Conservation (phyloP, 176 grass and related monocot species). For the Alloteropsis semialata region DNA sequence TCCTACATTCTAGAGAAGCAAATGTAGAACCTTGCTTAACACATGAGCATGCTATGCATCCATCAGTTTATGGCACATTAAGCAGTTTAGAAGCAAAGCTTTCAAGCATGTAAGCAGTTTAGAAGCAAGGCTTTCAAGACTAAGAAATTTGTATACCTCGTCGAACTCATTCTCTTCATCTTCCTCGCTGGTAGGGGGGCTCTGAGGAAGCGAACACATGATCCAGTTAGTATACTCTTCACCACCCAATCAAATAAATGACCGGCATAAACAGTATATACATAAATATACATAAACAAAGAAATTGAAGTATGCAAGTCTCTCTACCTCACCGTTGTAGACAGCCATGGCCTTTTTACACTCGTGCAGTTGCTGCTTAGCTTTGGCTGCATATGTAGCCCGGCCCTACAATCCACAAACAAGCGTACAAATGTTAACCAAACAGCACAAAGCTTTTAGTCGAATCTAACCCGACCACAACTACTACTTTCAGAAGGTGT, state of each 20-base stretch:
- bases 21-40: background rate
- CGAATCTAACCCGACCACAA: background rate
- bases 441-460: background rate
- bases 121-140: background rate
- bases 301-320: background rate
- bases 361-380: constrained; percentile 58
- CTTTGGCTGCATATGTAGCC: constrained; percentile 68
- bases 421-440: background rate
- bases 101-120: background rate
- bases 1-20: background rate
- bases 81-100: background rate
- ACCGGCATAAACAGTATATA: background rate
- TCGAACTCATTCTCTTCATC: constrained; percentile 39
- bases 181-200: constrained; percentile 47
- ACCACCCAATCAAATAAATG: background rate
- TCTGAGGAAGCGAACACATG: background rate
- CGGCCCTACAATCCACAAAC: constrained; percentile 53
- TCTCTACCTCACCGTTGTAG: constrained; percentile 54
- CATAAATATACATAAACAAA: background rate
- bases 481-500: background rate
- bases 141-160: constrained; percentile 38
- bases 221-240: background rate
- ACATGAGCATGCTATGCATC: background rate
- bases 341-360: constrained; percentile 66
- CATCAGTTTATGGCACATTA: background rate